phyloP scores from a whole-genome alignment of 1,284 basidiomycete species.

The Psilocybe mexicana region DNA sequence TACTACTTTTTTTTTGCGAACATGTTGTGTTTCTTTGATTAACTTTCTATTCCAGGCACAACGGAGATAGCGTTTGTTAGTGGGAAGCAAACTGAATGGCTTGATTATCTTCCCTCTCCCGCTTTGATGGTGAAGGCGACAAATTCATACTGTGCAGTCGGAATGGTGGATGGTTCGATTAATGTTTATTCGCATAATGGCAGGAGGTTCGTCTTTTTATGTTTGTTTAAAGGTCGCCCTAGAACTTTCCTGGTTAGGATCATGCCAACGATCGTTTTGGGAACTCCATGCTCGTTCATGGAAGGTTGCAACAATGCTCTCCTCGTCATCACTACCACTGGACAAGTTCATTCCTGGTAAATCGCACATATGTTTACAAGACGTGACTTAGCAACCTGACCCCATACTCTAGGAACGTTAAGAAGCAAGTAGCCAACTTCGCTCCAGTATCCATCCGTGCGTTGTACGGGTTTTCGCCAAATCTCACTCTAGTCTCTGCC shows the following conservation, averaged over 20 bases:
- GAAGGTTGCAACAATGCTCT: constrained; percentile 65
- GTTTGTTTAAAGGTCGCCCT: constrained; percentile 11
- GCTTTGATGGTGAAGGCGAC: constrained; percentile 70
- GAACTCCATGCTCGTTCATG: constrained; percentile 68
- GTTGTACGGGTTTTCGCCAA: constrained; percentile 56
- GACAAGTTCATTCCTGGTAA: constrained; percentile 76
- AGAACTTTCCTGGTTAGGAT: constrained; percentile 44
- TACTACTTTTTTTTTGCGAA: constrained; percentile 26
- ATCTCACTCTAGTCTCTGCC: constrained; percentile 55
- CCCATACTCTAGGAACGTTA: constrained; percentile 62
- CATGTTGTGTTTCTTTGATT: constrained; percentile 7
- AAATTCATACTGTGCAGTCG: constrained; percentile 70
- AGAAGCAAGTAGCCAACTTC: constrained; percentile 62
- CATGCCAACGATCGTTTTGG: constrained; percentile 76
- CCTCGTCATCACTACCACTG: constrained; percentile 71
- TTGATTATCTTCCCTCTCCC: constrained; percentile 81
- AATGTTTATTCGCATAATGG: constrained; percentile 81
- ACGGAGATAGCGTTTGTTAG: constrained; percentile 69
- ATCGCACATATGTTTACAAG: constrained; percentile 23
- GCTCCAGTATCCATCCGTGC: constrained; percentile 63
- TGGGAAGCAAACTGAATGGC: constrained; percentile 77
- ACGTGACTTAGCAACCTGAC: neutral
- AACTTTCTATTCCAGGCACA: constrained; percentile 41
- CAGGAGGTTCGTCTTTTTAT: constrained; percentile 51
- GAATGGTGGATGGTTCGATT: constrained; percentile 74